A percentile compares a stretch with the other conserved stretches of the same genome.
Evolutionary conservation across 2,329 filamentous ascomycete species (phyloP).

Genomic region (Penicillium sumatraense): DNA sequence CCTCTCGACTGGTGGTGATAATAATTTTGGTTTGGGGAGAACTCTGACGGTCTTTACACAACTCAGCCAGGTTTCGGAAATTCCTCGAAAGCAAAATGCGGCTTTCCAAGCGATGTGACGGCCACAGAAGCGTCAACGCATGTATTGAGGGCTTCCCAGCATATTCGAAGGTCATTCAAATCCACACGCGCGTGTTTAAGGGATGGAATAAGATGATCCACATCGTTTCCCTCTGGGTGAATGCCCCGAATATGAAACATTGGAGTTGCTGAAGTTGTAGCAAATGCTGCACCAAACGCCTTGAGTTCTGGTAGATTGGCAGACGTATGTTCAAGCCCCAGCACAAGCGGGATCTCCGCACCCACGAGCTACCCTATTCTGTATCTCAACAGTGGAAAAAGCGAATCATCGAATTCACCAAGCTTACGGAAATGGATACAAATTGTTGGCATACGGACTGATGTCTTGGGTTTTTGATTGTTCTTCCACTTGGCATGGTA

Average conservation of each 20-base stretch:
- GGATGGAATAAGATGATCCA: not conserved
- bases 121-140: constrained; percentile 18
- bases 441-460: no score
- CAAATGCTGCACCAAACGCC: no score
- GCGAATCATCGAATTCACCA: no score
- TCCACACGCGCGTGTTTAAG: not conserved
- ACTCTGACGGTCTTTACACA: constrained; percentile 33
- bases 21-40: constrained; percentile 7
- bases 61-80: constrained; percentile 38
- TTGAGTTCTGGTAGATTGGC: no score
- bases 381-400: no score
- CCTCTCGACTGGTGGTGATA: constrained; percentile 27
- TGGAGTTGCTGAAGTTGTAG: no score
- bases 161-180: not conserved
- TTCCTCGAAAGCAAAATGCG: constrained; percentile 50
- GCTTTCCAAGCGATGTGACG: constrained; percentile 52
- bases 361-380: no score
- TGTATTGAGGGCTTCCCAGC: constrained; percentile 28
- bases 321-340: no score
- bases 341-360: no score
- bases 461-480: no score
- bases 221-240: constrained; percentile 41
- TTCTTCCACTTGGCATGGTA: no score
- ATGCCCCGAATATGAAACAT: constrained; percentile 52
- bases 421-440: no score